Base-by-base conservation (phyloP, 306 rosid species). In the Potentilla sterilis region DNA sequence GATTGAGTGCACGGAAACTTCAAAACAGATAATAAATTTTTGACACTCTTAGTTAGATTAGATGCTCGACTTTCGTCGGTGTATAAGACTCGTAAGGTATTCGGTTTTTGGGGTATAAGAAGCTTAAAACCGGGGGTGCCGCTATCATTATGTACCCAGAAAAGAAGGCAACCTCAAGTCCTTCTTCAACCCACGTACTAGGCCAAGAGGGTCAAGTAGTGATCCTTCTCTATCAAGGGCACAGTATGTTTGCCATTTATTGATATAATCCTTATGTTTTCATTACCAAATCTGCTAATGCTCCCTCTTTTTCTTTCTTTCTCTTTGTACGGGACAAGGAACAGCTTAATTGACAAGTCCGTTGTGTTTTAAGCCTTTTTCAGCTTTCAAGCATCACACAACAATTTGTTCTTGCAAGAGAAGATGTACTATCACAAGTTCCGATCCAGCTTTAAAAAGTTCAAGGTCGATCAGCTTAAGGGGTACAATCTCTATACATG, bases 351-450 rank as follows among this genome's bases (percentile, higher is more conserved):
- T 46, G 70, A 66, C 15, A 40, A 40, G 49, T 10, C 28, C 19
- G 2, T 16, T 48, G 51, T 19, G 62, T 55, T 9, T 58, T 24
- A 58, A 18, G 65, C 18, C 24, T 59, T 37, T 40, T 40, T 40
- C 14, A 40, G 40, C 51, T 71, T 35, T 38, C 51, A 38, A 13
- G 38, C 24, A 54, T 37, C 43, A 73, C 43, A 73, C 41, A 73
- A 65, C 65, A 55, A 58, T 34, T 52, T 28, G 78, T 64, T 38
- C 59, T 64, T 16, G 69, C 63, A 61, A 11, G 21, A 18, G 15
- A 63, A 72, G 62, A 51, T 16, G 51, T 18, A 4, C 40, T 22
- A 63, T 7, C 28, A 46, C 49, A 52, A 13, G 22, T 62, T 13
- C n/a, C 49, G 22, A 49, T 13, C n/a, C 49, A 43, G 54, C 41